A percentile compares a stretch with the other conserved stretches of the same genome.
These are phyloP conservation scores for Smithsoniella earleae DNA, from an alignment of 163 green algal genomes.

Conservation along the genomic window DNA sequence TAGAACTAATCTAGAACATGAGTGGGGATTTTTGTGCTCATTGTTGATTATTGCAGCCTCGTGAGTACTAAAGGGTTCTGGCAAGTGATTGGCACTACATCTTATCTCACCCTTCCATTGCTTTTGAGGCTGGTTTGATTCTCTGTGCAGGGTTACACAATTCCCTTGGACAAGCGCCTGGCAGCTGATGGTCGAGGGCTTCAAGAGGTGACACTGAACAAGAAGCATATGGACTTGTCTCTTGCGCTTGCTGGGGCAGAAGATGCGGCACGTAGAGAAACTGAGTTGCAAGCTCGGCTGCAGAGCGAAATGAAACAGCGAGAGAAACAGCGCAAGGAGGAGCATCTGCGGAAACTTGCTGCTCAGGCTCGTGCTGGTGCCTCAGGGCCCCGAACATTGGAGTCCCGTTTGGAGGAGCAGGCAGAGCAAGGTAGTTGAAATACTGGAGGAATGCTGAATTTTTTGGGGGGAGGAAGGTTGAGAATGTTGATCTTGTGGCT, in stretches of 20 bases:
- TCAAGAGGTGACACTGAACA: conserved; percentile 90
- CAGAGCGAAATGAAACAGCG: conserved; percentile 72
- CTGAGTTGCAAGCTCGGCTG: conserved; percentile 80
- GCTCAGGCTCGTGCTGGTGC: conserved; percentile 49
- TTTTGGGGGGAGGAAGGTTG: too few relatives aligned
- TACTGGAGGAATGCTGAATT: too few relatives aligned
- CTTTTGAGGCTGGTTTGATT: too few relatives aligned
- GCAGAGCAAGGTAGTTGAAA: conserved; percentile 34
- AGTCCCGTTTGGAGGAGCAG: conserved; percentile 31
- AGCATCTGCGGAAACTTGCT: conserved; percentile 85
- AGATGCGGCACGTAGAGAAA: conserved; percentile 77
- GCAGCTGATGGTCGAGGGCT: conserved; percentile 91
- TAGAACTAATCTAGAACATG: too few relatives aligned
- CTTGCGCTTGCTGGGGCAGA: conserved; percentile 92
- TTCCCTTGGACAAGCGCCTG: conserved; percentile 97
- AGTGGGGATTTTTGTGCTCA: too few relatives aligned
- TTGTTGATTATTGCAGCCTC: too few relatives aligned
- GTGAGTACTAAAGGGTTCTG: too few relatives aligned
- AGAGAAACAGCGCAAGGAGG: conserved; percentile 89
- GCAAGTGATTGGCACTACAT: too few relatives aligned
- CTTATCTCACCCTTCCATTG: too few relatives aligned
- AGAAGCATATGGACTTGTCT: conserved; percentile 63
- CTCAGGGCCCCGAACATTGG: neutral
- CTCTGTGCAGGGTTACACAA: conserved; percentile 89
- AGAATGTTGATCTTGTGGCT: too few relatives aligned